phyloP scores from a whole-genome alignment of 345 rosid species.

The Eucalyptus shirleyi region DNA sequence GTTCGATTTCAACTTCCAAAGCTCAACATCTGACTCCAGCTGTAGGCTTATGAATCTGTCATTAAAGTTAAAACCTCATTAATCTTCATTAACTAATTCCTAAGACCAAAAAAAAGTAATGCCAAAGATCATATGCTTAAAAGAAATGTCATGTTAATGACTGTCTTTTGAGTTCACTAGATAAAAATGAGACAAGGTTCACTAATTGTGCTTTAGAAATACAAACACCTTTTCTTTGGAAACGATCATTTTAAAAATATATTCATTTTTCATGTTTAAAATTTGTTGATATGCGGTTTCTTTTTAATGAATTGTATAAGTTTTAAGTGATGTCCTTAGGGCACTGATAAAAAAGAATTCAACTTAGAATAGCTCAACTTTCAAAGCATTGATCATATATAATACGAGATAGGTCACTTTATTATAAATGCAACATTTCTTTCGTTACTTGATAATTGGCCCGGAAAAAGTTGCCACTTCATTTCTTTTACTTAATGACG shows the following conservation, averaged over 20 bases:
- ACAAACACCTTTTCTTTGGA: accelerated
- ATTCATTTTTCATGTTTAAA: too few relatives aligned
- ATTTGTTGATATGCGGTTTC: not conserved
- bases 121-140: not conserved
- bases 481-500: not conserved
- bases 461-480: not conserved
- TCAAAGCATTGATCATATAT: not conserved
- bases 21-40: not conserved
- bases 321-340: not conserved
- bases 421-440: not conserved
- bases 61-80: not conserved
- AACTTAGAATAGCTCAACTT: not conserved
- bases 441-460: not conserved
- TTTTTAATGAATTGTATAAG: too few relatives aligned
- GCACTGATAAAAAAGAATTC: not conserved
- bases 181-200: not conserved
- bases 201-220: not conserved
- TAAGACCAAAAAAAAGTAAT: not conserved
- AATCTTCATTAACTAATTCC: not conserved
- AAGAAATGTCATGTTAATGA: too few relatives aligned
- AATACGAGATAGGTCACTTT: too few relatives aligned
- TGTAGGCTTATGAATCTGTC: not conserved
- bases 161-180: accelerated
- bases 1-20: not conserved
- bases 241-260: too few relatives aligned